Evolutionary conservation across 345 rosid genomes (phyloP).

Genomic region (Citrus hindsii): DNA sequence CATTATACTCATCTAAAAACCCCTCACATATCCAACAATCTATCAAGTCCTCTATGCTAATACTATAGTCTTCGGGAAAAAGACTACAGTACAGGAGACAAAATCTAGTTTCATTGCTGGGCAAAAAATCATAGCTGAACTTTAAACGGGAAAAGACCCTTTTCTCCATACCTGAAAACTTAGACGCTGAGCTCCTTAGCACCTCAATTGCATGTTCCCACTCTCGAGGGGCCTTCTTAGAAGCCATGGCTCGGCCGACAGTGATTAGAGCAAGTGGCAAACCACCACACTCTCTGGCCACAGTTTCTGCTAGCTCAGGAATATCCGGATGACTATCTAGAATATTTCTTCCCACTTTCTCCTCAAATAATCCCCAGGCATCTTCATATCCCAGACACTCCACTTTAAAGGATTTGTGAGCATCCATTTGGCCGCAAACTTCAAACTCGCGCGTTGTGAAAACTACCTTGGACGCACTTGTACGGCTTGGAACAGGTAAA

Average conservation of each 20-base stretch:
- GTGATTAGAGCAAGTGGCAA: slow-evolving; percentile 4
- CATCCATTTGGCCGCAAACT: no score
- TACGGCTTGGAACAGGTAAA: no score
- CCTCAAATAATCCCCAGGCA: no score
- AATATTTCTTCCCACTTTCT: not conserved
- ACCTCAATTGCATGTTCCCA: not conserved
- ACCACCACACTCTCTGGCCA: slow-evolving; percentile 4
- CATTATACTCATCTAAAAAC: slow-evolving; percentile 11
- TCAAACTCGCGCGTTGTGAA: no score
- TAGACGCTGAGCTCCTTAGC: not conserved
- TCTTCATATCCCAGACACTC: no score
- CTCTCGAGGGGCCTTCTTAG: not conserved
- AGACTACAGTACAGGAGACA: slow-evolving; percentile 4
- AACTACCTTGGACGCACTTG: no score
- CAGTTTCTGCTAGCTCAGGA: not conserved
- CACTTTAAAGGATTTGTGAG: no score
- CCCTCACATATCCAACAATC: slow-evolving; percentile 29
- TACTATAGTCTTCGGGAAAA: slow-evolving; percentile 14
- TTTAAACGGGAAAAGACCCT: not conserved
- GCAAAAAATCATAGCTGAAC: slow-evolving; percentile 2
- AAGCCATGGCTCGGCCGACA: not conserved
- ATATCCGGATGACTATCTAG: not conserved
- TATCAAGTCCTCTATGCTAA: not conserved
- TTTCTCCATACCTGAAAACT: slow-evolving; percentile 2
- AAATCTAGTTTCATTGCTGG: not conserved